Conservation (phyloP, 345 rosid genomes). For the Bruguiera gymnorhiza region DNA sequence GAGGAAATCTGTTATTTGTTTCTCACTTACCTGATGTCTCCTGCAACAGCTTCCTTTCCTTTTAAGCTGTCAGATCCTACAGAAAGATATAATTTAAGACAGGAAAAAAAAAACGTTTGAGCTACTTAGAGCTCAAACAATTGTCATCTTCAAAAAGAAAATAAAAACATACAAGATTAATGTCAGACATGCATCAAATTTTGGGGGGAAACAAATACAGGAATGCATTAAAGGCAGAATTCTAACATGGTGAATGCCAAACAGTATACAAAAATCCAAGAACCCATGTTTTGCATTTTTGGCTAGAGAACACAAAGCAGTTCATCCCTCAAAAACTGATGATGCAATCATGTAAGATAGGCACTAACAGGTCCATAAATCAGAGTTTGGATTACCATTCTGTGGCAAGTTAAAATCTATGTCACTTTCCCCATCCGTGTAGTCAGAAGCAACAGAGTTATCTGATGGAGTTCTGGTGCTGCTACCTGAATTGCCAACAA, state of each 20-base stretch:
- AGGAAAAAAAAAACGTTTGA: neutral
- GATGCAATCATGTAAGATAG: constrained; percentile 6
- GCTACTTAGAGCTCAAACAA: neutral
- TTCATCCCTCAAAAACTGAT: neutral
- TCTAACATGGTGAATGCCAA: neutral
- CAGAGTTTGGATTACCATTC: constrained; percentile 43
- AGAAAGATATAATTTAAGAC: constrained; percentile 11
- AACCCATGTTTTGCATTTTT: too few relatives aligned
- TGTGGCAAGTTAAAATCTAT: constrained; percentile 30
- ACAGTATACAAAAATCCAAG: too few relatives aligned
- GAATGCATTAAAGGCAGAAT: neutral
- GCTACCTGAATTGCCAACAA: constrained; percentile 37
- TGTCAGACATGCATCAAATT: neutral
- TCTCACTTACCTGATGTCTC: constrained; percentile 29
- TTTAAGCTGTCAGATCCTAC: constrained; percentile 31
- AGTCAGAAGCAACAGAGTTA: constrained; percentile 39
- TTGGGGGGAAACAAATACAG: neutral
- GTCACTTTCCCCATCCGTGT: constrained; percentile 50
- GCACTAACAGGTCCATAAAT: constrained; percentile 11
- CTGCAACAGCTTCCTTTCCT: constrained; percentile 19
- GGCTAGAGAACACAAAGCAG: neutral
- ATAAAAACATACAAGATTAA: neutral
- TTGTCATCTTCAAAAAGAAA: neutral
- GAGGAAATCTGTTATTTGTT: neutral
- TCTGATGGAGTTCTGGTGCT: constrained; percentile 61